Base-by-base conservation (phyloP, 2,329 filamentous ascomycete species). In the Monilinia fructigena region DNA sequence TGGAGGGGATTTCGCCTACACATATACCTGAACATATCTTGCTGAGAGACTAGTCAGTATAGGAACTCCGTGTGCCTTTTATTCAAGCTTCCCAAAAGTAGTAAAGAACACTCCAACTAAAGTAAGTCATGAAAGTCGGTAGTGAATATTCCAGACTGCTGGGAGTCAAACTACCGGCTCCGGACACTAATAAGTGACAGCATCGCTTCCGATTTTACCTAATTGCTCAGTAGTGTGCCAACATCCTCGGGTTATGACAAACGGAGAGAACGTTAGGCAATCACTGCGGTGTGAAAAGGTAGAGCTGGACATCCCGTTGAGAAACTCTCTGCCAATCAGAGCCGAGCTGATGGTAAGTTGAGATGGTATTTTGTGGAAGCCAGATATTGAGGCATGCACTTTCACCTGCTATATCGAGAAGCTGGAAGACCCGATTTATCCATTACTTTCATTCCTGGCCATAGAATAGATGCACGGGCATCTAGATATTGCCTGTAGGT, bases 391-490 rank as follows among this genome's bases (percentile, higher is more conserved):
- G 11, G 31, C 8, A 38, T 26, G 20, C 20, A 26, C 20, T 26
- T 50, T 50, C 28, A 58, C 52, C 61, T 64, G 61, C 61, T 31
- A 38, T 7, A 58, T 64, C n/a, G 38, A 52, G 63, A 59, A 59
- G 7, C 12, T 48, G 45, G 45, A 31, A 16, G 28, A n/a, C 64
- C 56, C 65, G 65, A 66, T 28, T 56, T 70, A 70, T 56, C 70
- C 67, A 67, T 66, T 28, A 18, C 50, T 31, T 68, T 67, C 31
- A 52, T 67, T 71, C 62, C 52, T 68, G 48, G 63, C 71, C 71
- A 73, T 42, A 70, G 67, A 31, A 68, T 67, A 42, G 52, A 68
- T 10, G 66, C 72, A 72, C 69, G 70, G 67, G 69, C 55, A 45
- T 48, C n/a, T 23, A 3, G 45, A 48, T 48, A 48, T 20, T 47